These are phyloP conservation scores for Myxozyma neglecta DNA, from an alignment of 805 yeast species.

Conservation along the genomic window DNA sequence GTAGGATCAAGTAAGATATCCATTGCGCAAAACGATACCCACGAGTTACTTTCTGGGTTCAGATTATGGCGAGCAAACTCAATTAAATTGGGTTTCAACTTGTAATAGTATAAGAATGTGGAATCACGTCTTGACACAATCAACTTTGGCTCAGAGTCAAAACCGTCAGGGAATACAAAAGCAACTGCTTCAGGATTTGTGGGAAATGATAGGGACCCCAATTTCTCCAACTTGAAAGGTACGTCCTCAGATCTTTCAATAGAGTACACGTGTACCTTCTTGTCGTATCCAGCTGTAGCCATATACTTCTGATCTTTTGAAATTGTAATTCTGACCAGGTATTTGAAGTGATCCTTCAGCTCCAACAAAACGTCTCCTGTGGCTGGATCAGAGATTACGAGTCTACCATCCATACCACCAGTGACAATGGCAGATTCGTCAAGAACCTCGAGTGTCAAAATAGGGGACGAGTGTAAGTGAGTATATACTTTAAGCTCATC, in stretches of 20 bases:
- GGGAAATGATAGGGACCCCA: constrained; percentile 24
- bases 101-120: constrained; percentile 32
- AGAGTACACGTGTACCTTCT: constrained; percentile 27
- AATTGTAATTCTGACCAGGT: constrained; percentile 42
- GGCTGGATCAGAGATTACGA: constrained; percentile 36
- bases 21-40: constrained; percentile 33
- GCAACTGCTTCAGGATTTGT: constrained; percentile 31
- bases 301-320: constrained; percentile 42
- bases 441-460: constrained; percentile 30
- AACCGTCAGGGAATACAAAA: constrained; percentile 10
- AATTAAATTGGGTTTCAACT: constrained; percentile 15
- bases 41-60: constrained; percentile 30
- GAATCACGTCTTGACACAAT: constrained; percentile 33
- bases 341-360: constrained; percentile 44
- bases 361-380: constrained; percentile 29
- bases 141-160: constrained; percentile 6
- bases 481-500: constrained; percentile 17
- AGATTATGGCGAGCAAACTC: constrained; percentile 31
- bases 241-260: background rate
- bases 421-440: constrained; percentile 40
- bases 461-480: constrained; percentile 30
- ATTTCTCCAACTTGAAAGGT: background rate
- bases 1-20: constrained; percentile 27
- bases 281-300: constrained; percentile 42
- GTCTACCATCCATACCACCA: constrained; percentile 57